Percentiles rank a stretch among this genome's conserved stretches.
Conservation (phyloP, 495 filamentous ascomycete species). For the Neurospora sp. region DNA sequence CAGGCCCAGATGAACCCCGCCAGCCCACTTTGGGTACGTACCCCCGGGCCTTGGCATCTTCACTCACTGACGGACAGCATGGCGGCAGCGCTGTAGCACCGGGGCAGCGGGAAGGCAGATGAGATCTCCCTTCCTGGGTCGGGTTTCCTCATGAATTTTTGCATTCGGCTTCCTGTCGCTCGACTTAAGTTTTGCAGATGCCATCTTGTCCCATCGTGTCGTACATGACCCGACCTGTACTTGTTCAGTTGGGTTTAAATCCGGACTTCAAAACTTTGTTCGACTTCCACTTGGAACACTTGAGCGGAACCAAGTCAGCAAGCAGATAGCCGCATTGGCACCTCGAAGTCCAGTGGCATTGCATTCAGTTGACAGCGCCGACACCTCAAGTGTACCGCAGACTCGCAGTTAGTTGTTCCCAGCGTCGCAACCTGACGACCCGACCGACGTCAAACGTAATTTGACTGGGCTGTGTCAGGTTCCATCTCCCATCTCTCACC, state of each 20-base stretch:
- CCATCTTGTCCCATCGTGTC: background rate
- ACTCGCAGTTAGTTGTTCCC: background rate
- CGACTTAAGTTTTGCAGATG: background rate
- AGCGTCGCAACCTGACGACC: background rate
- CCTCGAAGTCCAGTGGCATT: background rate
- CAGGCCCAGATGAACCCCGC: background rate
- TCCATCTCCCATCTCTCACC: background rate
- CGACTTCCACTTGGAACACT: background rate
- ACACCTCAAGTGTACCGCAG: background rate
- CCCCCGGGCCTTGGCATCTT: background rate
- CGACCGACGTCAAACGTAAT: conserved; percentile 8
- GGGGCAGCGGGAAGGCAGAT: background rate
- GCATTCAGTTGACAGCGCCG: background rate
- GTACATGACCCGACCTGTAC: background rate
- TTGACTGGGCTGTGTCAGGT: conserved; percentile 4
- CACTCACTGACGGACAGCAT: background rate
- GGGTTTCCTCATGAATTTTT: background rate
- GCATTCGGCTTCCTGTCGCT: background rate
- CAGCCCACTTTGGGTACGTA: background rate
- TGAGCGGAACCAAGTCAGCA: background rate
- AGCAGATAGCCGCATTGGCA: background rate
- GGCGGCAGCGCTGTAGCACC: background rate
- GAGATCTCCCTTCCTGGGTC: background rate
- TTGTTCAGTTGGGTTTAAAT: background rate
- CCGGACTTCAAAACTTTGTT: background rate